Conservation (phyloP, 768 basidiomycete species). For the Gymnopilus junonius region DNA sequence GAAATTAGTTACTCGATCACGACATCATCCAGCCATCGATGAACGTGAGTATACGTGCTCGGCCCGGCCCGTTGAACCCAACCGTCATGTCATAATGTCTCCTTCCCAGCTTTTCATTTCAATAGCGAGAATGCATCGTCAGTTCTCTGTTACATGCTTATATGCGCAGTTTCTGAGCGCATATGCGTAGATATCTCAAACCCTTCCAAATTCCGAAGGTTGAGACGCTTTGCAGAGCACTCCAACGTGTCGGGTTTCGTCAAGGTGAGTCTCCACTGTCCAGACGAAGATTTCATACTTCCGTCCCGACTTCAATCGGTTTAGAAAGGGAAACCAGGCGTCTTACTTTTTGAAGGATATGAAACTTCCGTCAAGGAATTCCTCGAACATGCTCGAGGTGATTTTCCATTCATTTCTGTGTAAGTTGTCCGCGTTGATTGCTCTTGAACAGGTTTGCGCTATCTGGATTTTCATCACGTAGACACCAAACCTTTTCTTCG, state of each 20-base stretch:
- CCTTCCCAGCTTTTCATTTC: conserved; percentile 9
- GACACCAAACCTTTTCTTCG: conserved; percentile 34
- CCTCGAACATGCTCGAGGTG: conserved; percentile 42
- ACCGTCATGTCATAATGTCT: background rate
- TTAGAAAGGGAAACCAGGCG: conserved; percentile 46
- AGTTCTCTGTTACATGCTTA: conserved; percentile 11
- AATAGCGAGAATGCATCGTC: conserved; percentile 49
- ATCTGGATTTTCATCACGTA: conserved; percentile 48
- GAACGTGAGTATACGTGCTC: background rate
- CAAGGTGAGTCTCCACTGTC: conserved; percentile 32
- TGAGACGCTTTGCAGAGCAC: conserved; percentile 41
- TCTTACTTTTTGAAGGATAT: conserved; percentile 45
- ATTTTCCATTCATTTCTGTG: background rate
- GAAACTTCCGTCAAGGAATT: conserved; percentile 39
- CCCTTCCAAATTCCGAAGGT: conserved; percentile 44
- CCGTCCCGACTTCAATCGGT: background rate
- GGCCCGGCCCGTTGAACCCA: background rate
- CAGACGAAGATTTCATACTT: background rate
- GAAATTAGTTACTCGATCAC: conserved; percentile 9
- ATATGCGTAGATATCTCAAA: conserved; percentile 38
- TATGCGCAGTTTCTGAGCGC: background rate
- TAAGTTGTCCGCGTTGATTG: background rate
- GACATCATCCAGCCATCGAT: background rate
- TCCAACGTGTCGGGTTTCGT: conserved; percentile 44
- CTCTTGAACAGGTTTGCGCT: conserved; percentile 37